A percentile compares a stretch with the other conserved stretches of the same genome.
Evolutionary conservation across 2,329 filamentous ascomycete species (phyloP).

Genomic region (Cordyceps tenuipes): DNA sequence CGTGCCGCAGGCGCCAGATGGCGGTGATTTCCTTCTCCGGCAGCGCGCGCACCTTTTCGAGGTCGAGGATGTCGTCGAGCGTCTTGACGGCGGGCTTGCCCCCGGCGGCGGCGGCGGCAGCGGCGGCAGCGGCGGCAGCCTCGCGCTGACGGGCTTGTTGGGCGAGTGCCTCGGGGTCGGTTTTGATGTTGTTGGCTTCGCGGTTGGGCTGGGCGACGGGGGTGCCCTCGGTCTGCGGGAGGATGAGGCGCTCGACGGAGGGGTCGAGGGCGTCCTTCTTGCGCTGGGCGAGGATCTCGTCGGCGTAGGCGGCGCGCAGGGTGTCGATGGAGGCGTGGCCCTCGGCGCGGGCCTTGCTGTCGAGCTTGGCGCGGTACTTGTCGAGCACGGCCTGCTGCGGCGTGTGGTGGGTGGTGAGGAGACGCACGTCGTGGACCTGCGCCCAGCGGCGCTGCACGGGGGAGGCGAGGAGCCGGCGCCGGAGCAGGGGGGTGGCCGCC

Average conservation of each 20-base stretch:
- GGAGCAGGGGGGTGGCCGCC: conserved; percentile 15
- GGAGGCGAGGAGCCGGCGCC: conserved; percentile 18
- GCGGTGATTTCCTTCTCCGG: conserved; percentile 75
- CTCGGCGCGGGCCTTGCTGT: conserved; percentile 67
- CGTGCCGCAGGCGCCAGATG: conserved; percentile 85
- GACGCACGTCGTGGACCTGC: conserved; percentile 85
- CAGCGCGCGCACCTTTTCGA: conserved; percentile 65
- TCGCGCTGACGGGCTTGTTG: conserved; percentile 3
- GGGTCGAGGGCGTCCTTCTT: conserved; percentile 53
- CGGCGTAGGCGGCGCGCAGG: conserved; percentile 74
- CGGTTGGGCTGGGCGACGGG: conserved; percentile 29
- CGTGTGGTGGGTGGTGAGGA: conserved; percentile 69
- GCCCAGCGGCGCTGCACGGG: conserved; percentile 72
- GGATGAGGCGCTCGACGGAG: conserved; percentile 22
- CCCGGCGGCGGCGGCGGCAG: conserved; percentile 16
- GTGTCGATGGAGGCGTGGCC: conserved; percentile 63
- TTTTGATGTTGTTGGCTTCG: conserved; percentile 18
- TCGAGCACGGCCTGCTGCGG: conserved; percentile 62
- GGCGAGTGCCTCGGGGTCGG: conserved; percentile 16
- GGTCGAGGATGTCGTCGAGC: conserved; percentile 56
- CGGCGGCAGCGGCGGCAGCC: conserved; percentile 15
- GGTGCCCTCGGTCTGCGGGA: conserved; percentile 26
- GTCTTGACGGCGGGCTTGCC: conserved; percentile 33
- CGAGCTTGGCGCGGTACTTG: conserved; percentile 81
- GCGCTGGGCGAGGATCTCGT: conserved; percentile 68